Evolutionary conservation across 139 green algal species (phyloP).

Genomic region (Astrephomene gubernaculifera): DNA sequence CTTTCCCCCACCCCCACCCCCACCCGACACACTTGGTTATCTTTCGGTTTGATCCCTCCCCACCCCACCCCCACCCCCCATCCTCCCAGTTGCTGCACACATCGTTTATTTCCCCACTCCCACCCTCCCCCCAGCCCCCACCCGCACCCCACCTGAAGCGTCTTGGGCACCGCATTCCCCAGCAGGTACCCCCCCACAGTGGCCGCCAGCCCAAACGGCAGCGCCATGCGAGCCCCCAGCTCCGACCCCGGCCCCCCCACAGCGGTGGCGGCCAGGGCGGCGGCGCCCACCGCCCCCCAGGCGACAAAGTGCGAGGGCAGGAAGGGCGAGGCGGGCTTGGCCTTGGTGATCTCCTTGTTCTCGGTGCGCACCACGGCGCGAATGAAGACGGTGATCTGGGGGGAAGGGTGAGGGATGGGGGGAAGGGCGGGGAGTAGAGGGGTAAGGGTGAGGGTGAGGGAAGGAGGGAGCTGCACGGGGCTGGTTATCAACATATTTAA

Average conservation of each 20-base stretch:
- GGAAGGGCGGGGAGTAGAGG: too few species aligned
- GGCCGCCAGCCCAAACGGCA: constrained; percentile 68
- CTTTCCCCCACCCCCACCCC: too few species aligned
- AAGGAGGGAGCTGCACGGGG: too few species aligned
- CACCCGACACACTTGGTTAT: too few species aligned
- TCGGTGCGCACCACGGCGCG: constrained; percentile 66
- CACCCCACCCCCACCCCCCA: too few species aligned
- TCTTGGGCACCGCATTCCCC: constrained; percentile 65
- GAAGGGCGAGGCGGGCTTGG: constrained; percentile 66
- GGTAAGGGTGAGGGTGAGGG: too few species aligned
- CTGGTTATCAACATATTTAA: too few species aligned
- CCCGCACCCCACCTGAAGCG: constrained; percentile 37
- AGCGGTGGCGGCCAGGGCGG: constrained; percentile 48
- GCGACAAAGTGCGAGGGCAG: constrained; percentile 62
- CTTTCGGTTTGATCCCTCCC: too few species aligned
- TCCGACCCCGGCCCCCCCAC: constrained; percentile 10
- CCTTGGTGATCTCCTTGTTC: constrained; percentile 61
- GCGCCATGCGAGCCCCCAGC: constrained; percentile 39
- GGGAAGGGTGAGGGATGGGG: too few species aligned
- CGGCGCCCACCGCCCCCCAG: constrained; percentile 58
- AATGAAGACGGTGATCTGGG: constrained; percentile 65
- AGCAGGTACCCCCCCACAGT: constrained; percentile 78
- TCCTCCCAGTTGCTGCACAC: too few species aligned
- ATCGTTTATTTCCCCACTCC: background rate
- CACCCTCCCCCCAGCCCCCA: background rate